Percentiles rank a stretch among this genome's conserved stretches.
phyloP scores from a whole-genome alignment of 2,329 filamentous ascomycete genomes.

The Stachybotrys elegans region DNA sequence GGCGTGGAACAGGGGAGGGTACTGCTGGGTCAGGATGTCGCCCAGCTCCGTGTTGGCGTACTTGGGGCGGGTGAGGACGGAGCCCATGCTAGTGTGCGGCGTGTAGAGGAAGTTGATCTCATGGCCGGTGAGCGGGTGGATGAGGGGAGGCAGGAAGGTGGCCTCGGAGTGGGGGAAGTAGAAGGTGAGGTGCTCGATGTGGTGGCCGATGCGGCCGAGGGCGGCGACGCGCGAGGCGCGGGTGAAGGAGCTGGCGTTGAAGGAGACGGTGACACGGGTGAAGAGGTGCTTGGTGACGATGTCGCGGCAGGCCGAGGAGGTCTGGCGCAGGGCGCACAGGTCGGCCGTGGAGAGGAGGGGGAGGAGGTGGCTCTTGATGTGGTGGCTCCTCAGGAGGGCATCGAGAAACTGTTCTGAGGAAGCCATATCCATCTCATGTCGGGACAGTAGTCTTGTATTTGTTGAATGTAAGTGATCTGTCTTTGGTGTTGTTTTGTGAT shows the following conservation, averaged over 20 bases:
- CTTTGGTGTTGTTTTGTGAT: too few relatives aligned
- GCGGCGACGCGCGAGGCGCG: conserved; percentile 68
- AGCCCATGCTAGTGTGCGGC: conserved; percentile 64
- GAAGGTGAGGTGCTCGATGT: conserved; percentile 76
- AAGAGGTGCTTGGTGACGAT: conserved; percentile 67
- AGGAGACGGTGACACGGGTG: conserved; percentile 62
- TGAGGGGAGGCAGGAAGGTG: conserved; percentile 78
- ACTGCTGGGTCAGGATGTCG: conserved; percentile 78
- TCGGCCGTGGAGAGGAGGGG: conserved; percentile 44
- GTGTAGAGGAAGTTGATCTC: conserved; percentile 80
- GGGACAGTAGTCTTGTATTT: too few relatives aligned
- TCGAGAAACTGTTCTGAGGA: conserved; percentile 44
- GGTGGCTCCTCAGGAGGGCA: conserved; percentile 49
- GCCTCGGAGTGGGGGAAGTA: conserved; percentile 69
- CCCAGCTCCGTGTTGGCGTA: conserved; percentile 77
- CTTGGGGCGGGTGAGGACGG: conserved; percentile 61
- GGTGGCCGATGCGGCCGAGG: conserved; percentile 69
- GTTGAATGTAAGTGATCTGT: too few relatives aligned
- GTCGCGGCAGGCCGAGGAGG: conserved; percentile 66
- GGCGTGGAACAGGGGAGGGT: conserved; percentile 83
- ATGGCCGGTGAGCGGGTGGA: conserved; percentile 70
- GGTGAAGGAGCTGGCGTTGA: conserved; percentile 71
- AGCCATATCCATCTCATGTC: conserved; percentile 51
- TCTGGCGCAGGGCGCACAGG: conserved; percentile 57
- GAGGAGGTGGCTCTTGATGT: conserved; percentile 46